phyloP scores from a whole-genome alignment of 2,329 filamentous ascomycete genomes.

The Xylariaceae sp. region DNA sequence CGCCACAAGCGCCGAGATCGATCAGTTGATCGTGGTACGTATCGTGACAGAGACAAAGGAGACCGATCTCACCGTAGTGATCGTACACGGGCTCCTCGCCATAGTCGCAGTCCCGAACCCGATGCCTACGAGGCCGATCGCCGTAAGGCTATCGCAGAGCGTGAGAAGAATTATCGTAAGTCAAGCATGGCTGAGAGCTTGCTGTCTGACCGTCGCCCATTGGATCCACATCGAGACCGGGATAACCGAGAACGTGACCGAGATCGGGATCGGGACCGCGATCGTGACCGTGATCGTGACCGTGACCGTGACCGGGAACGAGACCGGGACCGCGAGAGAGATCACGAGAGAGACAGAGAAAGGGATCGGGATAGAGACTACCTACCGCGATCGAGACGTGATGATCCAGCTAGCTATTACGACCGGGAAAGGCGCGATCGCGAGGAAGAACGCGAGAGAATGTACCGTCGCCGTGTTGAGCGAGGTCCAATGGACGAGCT shows the following conservation, averaged over 20 bases:
- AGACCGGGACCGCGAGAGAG: constrained; percentile 37
- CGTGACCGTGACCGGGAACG: constrained; percentile 36
- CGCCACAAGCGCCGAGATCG: constrained; percentile 56
- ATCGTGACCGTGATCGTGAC: constrained; percentile 42
- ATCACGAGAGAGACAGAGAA: constrained; percentile 37
- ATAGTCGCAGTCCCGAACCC: constrained; percentile 83
- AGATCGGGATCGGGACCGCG: constrained; percentile 42
- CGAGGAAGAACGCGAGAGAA: constrained; percentile 83
- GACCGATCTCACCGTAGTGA: constrained; percentile 59
- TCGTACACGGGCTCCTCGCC: constrained; percentile 53
- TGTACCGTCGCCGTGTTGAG: constrained; percentile 70
- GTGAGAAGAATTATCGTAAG: constrained; percentile 90
- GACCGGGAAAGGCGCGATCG: constrained; percentile 83
- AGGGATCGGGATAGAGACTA: constrained; percentile 47
- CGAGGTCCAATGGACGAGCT: constrained; percentile 78
- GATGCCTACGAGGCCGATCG: constrained; percentile 95
- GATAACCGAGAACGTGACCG: constrained; percentile 38
- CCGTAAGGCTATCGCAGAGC: constrained; percentile 86
- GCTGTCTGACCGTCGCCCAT: constrained; percentile 49
- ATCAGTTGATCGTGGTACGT: constrained; percentile 48
- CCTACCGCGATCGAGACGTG: constrained; percentile 52
- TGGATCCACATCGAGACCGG: constrained; percentile 45
- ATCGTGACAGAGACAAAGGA: constrained; percentile 56
- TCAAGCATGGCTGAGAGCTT: constrained; percentile 63
- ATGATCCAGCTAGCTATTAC: constrained; percentile 63